Conservation (phyloP, 1,284 basidiomycete genomes). For the Jaminaea rosea region DNA sequence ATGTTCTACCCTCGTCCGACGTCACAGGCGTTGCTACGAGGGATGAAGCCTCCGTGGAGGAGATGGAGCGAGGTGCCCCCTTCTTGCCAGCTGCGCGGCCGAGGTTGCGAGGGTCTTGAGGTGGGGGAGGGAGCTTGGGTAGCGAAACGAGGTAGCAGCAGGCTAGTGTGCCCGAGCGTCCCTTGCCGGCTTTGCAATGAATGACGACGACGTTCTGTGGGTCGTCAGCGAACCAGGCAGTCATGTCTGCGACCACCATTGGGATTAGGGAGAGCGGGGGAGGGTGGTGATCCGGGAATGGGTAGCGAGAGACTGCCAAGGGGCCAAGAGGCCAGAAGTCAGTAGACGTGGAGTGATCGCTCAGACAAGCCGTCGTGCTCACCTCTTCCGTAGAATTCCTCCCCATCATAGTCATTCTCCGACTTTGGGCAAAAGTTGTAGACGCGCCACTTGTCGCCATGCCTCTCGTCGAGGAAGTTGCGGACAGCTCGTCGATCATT, state of each 20-base stretch:
- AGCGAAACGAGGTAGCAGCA: conserved; percentile 31
- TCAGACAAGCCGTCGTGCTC: conserved; percentile 56
- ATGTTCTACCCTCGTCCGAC: not conserved
- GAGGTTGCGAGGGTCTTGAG: conserved; percentile 18
- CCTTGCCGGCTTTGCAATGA: conserved; percentile 63
- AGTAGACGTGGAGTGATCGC: too few relatives aligned
- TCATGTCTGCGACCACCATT: conserved; percentile 67
- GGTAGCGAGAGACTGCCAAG: conserved; percentile 65
- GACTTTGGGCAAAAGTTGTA: conserved; percentile 62
- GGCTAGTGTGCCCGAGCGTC: conserved; percentile 34
- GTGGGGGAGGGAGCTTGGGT: conserved; percentile 24
- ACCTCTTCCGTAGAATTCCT: conserved; percentile 44
- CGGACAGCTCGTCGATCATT: conserved; percentile 70
- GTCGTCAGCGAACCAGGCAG: conserved; percentile 64
- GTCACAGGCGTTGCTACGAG: too few relatives aligned
- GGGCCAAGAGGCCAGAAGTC: too few relatives aligned
- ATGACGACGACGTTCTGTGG: conserved; percentile 66
- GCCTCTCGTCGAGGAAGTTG: conserved; percentile 64
- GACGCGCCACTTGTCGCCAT: conserved; percentile 68
- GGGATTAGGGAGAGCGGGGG: conserved; percentile 73
- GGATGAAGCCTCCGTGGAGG: not conserved
- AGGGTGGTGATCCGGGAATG: conserved; percentile 67
- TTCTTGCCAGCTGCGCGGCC: not conserved
- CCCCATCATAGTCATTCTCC: conserved; percentile 51
- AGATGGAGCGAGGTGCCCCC: not conserved